phyloP scores from a whole-genome alignment of 192 early-diverging fungal species.

The Gorgonomyces haynaldii region DNA sequence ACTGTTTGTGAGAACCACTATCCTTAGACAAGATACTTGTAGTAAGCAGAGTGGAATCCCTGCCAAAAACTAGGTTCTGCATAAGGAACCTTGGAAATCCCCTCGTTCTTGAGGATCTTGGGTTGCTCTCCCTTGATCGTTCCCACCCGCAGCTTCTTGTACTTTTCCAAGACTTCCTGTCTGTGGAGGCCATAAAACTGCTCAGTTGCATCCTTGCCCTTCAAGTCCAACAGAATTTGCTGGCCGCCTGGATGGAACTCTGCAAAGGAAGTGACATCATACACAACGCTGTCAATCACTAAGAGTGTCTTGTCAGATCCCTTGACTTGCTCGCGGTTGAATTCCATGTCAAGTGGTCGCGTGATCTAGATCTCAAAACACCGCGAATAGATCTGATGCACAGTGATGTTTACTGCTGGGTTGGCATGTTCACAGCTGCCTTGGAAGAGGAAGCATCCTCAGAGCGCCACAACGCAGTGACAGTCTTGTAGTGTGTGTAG shows the following conservation, averaged over 20 bases:
- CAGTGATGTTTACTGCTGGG: slow-evolving; percentile 28
- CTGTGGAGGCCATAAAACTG: slow-evolving; percentile 30
- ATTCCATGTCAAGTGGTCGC: too few relatives aligned
- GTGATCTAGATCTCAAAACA: too few relatives aligned
- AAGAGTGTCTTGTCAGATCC: too few relatives aligned
- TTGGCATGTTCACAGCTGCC: slow-evolving; percentile 85
- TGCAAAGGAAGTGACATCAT: slow-evolving; percentile 29
- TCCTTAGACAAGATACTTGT: slow-evolving; percentile 6
- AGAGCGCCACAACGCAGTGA: slow-evolving; percentile 86
- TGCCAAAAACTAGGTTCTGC: slow-evolving; percentile 3
- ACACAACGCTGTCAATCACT: slow-evolving; percentile 20
- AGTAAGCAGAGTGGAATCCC: slow-evolving; percentile 12
- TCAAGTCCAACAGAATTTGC: slow-evolving; percentile 4
- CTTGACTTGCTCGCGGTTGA: too few relatives aligned
- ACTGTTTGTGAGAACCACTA: slow-evolving; percentile 5
- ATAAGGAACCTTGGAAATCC: slow-evolving; percentile 9
- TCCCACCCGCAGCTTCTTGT: slow-evolving; percentile 11
- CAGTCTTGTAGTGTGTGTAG: slow-evolving; percentile 88
- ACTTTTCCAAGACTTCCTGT: slow-evolving; percentile 26
- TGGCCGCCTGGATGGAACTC: slow-evolving; percentile 13
- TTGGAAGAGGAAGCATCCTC: slow-evolving; percentile 60
- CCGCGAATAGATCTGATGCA: too few relatives aligned
- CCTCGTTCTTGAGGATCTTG: slow-evolving; percentile 18
- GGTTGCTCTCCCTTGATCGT: slow-evolving; percentile 20
- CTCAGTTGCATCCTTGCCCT: slow-evolving; percentile 31